These are phyloP conservation scores for Neurospora sp. DNA, from an alignment of 2,329 filamentous ascomycete species.

Conservation along the genomic window DNA sequence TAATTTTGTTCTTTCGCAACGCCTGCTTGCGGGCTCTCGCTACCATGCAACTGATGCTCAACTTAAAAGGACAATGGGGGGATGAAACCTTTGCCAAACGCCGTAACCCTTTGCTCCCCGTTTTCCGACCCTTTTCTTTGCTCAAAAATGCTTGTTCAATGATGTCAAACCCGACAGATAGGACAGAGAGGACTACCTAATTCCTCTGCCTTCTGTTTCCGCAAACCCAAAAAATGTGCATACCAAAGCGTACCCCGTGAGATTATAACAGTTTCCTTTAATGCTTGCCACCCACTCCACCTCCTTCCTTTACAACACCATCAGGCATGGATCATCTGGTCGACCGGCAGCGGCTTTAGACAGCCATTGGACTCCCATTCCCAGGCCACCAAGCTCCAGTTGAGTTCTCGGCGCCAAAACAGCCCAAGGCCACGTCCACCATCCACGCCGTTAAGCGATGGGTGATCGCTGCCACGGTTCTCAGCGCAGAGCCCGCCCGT, in stretches of 20 bases:
- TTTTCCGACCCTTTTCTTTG: slow-evolving; percentile 4
- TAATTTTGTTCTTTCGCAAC: not conserved
- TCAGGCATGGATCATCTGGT: slow-evolving; percentile 40
- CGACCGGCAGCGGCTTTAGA: slow-evolving; percentile 29
- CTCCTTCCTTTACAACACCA: not conserved
- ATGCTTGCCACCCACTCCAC: not conserved
- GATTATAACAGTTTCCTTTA: not conserved
- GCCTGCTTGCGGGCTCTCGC: not conserved
- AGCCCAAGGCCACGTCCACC: slow-evolving; percentile 54
- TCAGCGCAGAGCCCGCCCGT: slow-evolving; percentile 81
- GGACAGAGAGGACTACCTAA: slow-evolving; percentile 39
- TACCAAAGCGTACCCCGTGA: not conserved
- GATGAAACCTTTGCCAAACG: not conserved
- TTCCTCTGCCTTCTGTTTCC: slow-evolving; percentile 31
- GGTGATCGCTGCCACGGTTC: slow-evolving; percentile 42
- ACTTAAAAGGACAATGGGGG: not conserved
- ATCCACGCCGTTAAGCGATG: slow-evolving; percentile 27
- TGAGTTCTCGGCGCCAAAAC: slow-evolving; percentile 67
- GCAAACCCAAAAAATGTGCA: slow-evolving; percentile 16
- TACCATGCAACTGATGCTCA: not conserved
- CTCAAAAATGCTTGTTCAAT: slow-evolving; percentile 15
- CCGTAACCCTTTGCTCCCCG: not conserved
- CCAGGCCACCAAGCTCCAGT: slow-evolving; percentile 79
- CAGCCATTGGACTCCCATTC: slow-evolving; percentile 50
- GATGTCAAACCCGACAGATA: slow-evolving; percentile 17